A percentile compares a stretch with the other conserved stretches of the same genome.
Conservation (phyloP, 73 alveolate genomes). For the Symbiodinium pilosum region DNA sequence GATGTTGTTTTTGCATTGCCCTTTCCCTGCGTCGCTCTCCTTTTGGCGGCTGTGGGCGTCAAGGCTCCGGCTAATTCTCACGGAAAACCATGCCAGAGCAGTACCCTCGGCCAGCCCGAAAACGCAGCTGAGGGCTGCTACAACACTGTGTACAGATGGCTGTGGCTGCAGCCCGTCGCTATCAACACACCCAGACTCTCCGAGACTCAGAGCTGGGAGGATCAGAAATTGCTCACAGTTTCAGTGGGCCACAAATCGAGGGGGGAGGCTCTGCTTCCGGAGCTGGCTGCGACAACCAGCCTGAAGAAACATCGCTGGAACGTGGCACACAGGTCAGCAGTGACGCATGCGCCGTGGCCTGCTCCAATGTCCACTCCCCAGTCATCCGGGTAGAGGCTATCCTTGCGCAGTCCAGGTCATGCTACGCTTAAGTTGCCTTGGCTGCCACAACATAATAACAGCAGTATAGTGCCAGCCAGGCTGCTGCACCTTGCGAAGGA, state of each 20-base stretch:
- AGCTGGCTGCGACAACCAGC: constrained; percentile 4
- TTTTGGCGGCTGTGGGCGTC: not conserved
- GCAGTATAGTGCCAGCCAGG: no score
- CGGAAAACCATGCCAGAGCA: no score
- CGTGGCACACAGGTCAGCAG: not conserved
- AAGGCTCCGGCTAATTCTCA: no score
- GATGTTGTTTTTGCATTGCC: no score
- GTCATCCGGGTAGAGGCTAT: constrained; percentile 72
- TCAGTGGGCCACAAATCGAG: not conserved
- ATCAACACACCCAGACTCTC: no score
- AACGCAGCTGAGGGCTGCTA: no score
- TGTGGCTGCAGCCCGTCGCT: not conserved
- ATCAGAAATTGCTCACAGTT: not conserved
- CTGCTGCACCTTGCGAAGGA: no score
- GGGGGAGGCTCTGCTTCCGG: constrained; percentile 11
- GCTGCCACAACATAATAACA: no score
- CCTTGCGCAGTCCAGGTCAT: not conserved
- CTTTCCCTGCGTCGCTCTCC: no score
- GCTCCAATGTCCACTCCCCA: constrained; percentile 89
- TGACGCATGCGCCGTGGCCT: constrained; percentile 3
- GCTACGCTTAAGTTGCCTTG: no score
- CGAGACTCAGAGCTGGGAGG: no score
- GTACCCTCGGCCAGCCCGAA: not conserved
- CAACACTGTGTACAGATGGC: not conserved
- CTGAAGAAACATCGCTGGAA: not conserved